These are phyloP conservation scores for Ashbya aceris DNA, from an alignment of 1,139 yeast species.

Conservation along the genomic window DNA sequence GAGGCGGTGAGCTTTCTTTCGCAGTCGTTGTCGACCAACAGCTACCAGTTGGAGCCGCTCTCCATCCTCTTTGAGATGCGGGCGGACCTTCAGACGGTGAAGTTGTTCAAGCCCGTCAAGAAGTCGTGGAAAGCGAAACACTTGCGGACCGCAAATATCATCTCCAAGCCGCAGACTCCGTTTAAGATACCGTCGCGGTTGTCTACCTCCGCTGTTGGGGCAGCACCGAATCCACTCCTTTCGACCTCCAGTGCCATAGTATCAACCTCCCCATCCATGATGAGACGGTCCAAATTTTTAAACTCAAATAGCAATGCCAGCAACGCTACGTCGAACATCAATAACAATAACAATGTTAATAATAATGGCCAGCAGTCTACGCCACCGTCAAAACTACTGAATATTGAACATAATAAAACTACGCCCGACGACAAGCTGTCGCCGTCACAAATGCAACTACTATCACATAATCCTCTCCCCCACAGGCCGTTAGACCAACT, in stretches of 20 bases:
- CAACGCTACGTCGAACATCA: constrained; percentile 1
- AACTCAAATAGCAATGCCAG: constrained; percentile 3
- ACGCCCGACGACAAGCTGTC: constrained; percentile 6
- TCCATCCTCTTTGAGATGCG: constrained; percentile 68
- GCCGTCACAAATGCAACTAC: constrained; percentile 4
- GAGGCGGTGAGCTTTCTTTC: constrained; percentile 62
- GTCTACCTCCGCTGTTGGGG: constrained; percentile 1
- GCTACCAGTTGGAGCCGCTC: constrained; percentile 80
- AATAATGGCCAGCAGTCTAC: constrained; percentile 19
- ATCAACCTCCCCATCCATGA: constrained; percentile 12
- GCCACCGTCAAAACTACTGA: constrained; percentile 24
- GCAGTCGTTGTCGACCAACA: constrained; percentile 61
- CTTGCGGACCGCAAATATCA: constrained; percentile 42
- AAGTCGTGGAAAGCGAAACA: constrained; percentile 32
- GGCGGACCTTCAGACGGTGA: constrained; percentile 39
- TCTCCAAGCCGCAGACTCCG: constrained; percentile 37
- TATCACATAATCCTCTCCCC: constrained; percentile 3
- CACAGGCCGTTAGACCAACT: background rate
- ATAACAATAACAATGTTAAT: constrained; percentile 11
- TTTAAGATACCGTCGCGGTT: constrained; percentile 11
- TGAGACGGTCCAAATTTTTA: constrained; percentile 6
- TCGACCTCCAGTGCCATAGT: constrained; percentile 16
- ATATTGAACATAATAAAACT: constrained; percentile 6
- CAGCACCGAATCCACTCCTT: constrained; percentile 12
- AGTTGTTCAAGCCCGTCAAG: constrained; percentile 30